These are phyloP conservation scores for Nicotiana rustica DNA, from an alignment of 305 asterid genomes.

Conservation along the genomic window DNA sequence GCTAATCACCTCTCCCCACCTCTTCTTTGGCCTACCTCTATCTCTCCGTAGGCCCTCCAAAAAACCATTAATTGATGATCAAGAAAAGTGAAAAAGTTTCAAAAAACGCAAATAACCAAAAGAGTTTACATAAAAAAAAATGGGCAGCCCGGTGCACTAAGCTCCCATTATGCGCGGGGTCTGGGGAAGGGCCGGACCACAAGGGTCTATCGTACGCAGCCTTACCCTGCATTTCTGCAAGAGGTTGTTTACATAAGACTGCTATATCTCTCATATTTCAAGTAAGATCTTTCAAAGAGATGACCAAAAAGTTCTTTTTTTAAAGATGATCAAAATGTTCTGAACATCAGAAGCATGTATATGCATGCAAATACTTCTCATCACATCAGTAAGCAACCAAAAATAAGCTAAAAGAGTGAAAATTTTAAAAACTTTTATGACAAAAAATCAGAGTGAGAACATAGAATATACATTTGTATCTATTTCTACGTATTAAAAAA, in stretches of 20 bases:
- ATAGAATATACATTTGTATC: neutral
- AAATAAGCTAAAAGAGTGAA: neutral
- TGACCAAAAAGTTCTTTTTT: slow-evolving; percentile 5
- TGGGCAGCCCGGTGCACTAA: too few species aligned
- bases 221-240: too few species aligned
- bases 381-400: slow-evolving; percentile 20
- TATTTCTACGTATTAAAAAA: neutral
- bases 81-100: neutral
- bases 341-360: slow-evolving; percentile 19
- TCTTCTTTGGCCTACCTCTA: too few species aligned
- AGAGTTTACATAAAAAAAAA: neutral
- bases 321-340: neutral
- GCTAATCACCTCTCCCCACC: too few species aligned
- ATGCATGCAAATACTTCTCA: slow-evolving; percentile 14
- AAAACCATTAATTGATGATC: neutral
- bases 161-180: too few species aligned
- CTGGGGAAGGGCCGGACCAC: too few species aligned
- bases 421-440: neutral
- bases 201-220: too few species aligned
- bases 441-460: neutral
- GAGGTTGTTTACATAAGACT: neutral
- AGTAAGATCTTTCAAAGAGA: neutral
- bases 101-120: neutral
- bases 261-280: slow-evolving; percentile 10
- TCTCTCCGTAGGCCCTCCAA: too few species aligned